Conservation (phyloP, 2,329 filamentous ascomycete genomes). For the Colletotrichum karsti region DNA sequence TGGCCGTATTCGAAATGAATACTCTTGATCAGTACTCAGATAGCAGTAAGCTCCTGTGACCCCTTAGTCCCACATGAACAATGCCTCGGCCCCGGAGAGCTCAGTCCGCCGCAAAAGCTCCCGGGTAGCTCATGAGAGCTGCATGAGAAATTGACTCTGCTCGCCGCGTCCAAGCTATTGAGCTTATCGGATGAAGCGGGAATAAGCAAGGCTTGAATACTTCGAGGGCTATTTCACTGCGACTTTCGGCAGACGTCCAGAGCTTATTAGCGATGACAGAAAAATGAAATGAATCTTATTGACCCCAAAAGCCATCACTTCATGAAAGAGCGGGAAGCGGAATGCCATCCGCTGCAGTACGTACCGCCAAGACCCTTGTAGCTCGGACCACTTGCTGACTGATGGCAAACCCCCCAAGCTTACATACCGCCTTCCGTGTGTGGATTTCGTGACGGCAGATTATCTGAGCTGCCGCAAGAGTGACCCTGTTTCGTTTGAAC, state of each 20-base stretch:
- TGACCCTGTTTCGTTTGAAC: not conserved
- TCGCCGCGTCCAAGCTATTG: not conserved
- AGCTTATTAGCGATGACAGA: not conserved
- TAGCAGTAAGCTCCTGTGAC: not conserved
- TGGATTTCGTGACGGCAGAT: not conserved
- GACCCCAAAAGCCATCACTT: no score
- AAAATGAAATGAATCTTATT: no score
- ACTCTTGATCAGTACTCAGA: not conserved
- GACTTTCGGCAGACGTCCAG: not conserved
- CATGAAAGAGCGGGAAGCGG: not conserved
- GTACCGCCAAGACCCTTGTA: not conserved
- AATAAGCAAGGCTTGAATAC: not conserved
- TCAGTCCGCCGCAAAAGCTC: not conserved
- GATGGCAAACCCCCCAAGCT: not conserved
- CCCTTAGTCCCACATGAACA: not conserved
- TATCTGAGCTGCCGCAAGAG: constrained; percentile 14
- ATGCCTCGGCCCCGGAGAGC: constrained; percentile 19
- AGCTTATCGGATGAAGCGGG: not conserved
- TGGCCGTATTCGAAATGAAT: no score
- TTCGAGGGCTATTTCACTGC: no score
- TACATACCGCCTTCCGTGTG: constrained; percentile 3
- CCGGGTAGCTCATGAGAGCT: not conserved
- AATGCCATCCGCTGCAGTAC: not conserved
- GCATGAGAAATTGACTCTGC: not conserved
- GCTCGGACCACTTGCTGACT: constrained; percentile 16